Evolutionary conservation across 495 filamentous ascomycete genomes (phyloP), one percentile per base, ranked within the genome.

Genomic region (Jackrogersella multiformis): DNA sequence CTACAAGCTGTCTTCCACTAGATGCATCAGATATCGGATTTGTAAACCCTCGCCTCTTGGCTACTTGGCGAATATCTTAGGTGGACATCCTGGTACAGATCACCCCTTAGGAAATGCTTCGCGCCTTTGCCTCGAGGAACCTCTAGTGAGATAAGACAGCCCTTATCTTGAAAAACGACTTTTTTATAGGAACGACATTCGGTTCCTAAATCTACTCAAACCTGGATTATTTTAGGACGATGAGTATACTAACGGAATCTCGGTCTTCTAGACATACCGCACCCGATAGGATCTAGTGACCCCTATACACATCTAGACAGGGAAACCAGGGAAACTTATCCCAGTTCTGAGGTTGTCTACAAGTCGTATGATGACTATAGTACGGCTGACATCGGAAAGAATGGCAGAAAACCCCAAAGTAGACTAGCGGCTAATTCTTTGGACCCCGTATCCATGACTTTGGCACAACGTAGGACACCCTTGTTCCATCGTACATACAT

Each of bases 391-490:
- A 42, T 45, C 44, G 32, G 36, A 9, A 53, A 32, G 15, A 45
- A 44, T 18, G 13, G 34, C 4, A 26, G 18, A 34, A 42, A 30
- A 45, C 13, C 53, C 26, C 21, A 36, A 55, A 35, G 34, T 8
- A 24, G 60, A 34, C 36, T 64, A 64, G 49, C 51, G 60, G 36
- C 34, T 35, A 21, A n/a, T 65, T 44, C n/a, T 10, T 28, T 38
- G 10, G 45, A 53, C 30, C 18, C 41, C 34, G 24, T 42, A 41
- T 64, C 56, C 30, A 64, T 23, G 16, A 39, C 35, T 39, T 45
- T 52, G 20, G 42, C 48, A 36, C 34, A 49, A 39, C 56, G 49
- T 46, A 61, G 55, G 21, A 61, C 39, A 64, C 53, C 66, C 66
- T 54, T 56, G 56, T 48, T 34, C 21, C 16, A 61, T 42, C 39